Conservation (phyloP, 805 yeast species). For the Pichia rugopelliculosa region DNA sequence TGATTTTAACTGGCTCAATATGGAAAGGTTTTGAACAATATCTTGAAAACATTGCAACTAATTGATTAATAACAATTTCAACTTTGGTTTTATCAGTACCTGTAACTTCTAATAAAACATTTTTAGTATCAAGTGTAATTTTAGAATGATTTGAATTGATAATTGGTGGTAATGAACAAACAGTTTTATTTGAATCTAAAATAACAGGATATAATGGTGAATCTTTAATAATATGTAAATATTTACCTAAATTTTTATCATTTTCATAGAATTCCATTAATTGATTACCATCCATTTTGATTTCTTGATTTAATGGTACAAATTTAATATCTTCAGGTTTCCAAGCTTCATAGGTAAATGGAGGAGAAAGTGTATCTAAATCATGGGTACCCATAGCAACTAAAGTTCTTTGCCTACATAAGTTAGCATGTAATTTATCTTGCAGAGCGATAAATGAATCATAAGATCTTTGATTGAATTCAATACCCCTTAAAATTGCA, state of each 20-base stretch:
- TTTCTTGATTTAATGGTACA: conserved; percentile 65
- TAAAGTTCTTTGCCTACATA: conserved; percentile 94
- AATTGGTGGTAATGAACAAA: conserved; percentile 93
- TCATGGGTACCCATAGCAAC: conserved; percentile 99
- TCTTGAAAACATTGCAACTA: conserved; percentile 93
- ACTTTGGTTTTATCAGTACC: conserved; percentile 94
- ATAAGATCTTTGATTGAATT: conserved; percentile 76
- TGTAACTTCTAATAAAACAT: conserved; percentile 88
- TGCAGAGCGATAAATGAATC: conserved; percentile 93
- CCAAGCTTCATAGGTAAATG: conserved; percentile 77
- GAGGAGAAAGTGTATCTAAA: conserved; percentile 72
- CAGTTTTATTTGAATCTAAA: conserved; percentile 64
- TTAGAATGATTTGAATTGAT: conserved; percentile 90
- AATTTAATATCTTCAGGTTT: conserved; percentile 72
- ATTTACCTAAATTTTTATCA: conserved; percentile 86
- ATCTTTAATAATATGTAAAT: conserved; percentile 78
- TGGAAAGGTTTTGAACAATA: conserved; percentile 77
- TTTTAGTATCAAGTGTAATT: conserved; percentile 74
- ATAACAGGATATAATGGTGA: conserved; percentile 89
- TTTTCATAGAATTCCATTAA: conserved; percentile 84
- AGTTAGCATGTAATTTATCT: conserved; percentile 89
- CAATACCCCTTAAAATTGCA: conserved; percentile 82
- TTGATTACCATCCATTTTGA: conserved; percentile 64
- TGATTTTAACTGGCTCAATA: conserved; percentile 82
- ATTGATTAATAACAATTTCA: conserved; percentile 83